phyloP scores from a whole-genome alignment of 805 yeast species.

The Yarrowia sp. region DNA sequence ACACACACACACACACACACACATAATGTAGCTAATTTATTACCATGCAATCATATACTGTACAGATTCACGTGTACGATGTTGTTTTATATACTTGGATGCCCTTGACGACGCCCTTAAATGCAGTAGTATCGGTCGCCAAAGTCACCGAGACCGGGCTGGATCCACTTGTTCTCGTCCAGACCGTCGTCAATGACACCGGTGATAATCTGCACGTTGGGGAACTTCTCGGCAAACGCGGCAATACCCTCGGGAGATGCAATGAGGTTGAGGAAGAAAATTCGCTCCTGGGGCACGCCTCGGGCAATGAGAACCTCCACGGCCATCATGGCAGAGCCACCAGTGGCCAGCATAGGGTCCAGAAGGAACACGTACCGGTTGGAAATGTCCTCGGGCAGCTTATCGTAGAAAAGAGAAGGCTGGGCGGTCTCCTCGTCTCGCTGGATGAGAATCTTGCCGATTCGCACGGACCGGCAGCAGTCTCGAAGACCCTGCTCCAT shows the following conservation, averaged over 20 bases:
- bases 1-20: not conserved
- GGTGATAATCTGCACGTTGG: slow-evolving; percentile 85
- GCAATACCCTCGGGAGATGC: slow-evolving; percentile 95
- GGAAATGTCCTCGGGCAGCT: slow-evolving; percentile 89
- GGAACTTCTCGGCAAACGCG: slow-evolving; percentile 78
- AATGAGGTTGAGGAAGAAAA: slow-evolving; percentile 86
- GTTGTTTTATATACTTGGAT: slow-evolving; percentile 23
- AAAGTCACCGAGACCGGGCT: slow-evolving; percentile 97
- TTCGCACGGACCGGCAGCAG: slow-evolving; percentile 94
- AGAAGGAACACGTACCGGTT: slow-evolving; percentile 87
- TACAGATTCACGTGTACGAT: not conserved
- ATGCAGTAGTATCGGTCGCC: slow-evolving; percentile 97
- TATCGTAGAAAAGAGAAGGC: slow-evolving; percentile 91
- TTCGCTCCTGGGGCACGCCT: slow-evolving; percentile 88
- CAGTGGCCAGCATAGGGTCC: slow-evolving; percentile 99
- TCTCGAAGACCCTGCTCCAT: slow-evolving; percentile 99
- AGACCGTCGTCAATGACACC: slow-evolving; percentile 91
- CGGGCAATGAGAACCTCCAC: slow-evolving; percentile 84
- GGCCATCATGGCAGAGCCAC: slow-evolving; percentile 98
- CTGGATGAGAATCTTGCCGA: slow-evolving; percentile 96
- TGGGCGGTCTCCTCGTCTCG: slow-evolving; percentile 97
- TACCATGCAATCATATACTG: slow-evolving; percentile 9
- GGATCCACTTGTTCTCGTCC: slow-evolving; percentile 82
- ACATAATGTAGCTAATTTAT: not conserved
- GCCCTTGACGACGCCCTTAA: slow-evolving; percentile 48